phyloP scores from a whole-genome alignment of 192 early-diverging fungal genomes.

The Spinellus fusiger region DNA sequence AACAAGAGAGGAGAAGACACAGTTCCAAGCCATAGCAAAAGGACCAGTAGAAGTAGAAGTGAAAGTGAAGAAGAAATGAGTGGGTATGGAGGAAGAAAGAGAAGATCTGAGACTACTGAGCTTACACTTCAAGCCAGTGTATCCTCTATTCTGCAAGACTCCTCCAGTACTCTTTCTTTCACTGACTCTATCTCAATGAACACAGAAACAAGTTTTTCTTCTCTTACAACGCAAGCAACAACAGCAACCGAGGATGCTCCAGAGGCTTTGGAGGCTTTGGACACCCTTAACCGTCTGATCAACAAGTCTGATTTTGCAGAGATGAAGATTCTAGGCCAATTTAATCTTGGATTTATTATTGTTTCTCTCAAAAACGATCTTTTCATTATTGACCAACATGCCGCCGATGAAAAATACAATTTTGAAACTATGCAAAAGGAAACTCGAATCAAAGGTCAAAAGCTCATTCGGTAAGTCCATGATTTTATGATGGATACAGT shows the following conservation, averaged over 20 bases:
- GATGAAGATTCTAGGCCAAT: constrained; percentile 91
- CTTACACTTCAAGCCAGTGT: no score
- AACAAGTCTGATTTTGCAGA: constrained; percentile 71
- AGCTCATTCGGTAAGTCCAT: constrained; percentile 51
- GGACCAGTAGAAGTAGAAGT: no score
- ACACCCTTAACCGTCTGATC: constrained; percentile 50
- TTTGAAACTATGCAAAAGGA: constrained; percentile 77
- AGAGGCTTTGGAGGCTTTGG: constrained; percentile 35
- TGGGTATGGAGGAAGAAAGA: no score
- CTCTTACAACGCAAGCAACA: no score
- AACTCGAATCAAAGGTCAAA: constrained; percentile 58
- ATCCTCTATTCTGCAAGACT: no score
- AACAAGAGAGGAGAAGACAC: no score
- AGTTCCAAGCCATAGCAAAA: no score
- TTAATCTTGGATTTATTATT: constrained; percentile 96
- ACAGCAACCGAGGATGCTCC: constrained; percentile 7
- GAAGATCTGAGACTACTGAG: no score
- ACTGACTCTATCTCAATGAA: no score
- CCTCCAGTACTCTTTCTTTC: no score
- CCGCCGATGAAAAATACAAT: constrained; percentile 95
- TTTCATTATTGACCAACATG: constrained; percentile 97
- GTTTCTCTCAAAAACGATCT: constrained; percentile 66
- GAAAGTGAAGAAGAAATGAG: no score
- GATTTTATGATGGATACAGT: neutral
- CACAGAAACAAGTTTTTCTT: no score